phyloP scores from a whole-genome alignment of 106 monocot genomes.

The Allium cepa region DNA sequence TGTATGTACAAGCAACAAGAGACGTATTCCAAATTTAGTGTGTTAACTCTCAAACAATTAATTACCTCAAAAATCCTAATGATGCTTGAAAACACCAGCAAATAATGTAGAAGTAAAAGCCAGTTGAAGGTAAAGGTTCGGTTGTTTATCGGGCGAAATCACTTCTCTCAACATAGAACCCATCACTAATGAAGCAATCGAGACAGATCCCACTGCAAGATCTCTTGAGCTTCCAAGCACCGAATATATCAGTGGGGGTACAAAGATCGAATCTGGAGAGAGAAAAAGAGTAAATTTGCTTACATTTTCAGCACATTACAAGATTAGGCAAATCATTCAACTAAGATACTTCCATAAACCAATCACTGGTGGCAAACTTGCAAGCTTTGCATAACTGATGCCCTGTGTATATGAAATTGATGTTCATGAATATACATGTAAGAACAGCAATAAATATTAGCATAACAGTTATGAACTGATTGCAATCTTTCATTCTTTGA shows the following conservation, averaged over 20 bases:
- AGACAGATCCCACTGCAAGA: constrained; percentile 77
- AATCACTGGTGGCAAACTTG: constrained; percentile 77
- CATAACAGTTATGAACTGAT: too few species aligned
- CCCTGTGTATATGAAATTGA: constrained; percentile 32
- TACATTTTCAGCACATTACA: too few species aligned
- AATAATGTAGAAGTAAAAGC: constrained; percentile 94
- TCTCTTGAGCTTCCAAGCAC: constrained; percentile 84
- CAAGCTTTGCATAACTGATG: constrained; percentile 92
- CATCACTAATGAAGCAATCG: constrained; percentile 84
- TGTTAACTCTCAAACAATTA: too few species aligned
- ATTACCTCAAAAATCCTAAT: constrained; percentile 64
- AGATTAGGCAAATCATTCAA: not conserved
- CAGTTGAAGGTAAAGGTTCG: constrained; percentile 47
- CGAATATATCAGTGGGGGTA: constrained; percentile 82
- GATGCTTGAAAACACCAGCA: constrained; percentile 85
- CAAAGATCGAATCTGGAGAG: constrained; percentile 78
- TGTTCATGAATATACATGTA: too few species aligned
- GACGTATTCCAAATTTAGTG: too few species aligned
- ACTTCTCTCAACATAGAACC: constrained; percentile 67
- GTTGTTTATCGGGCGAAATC: constrained; percentile 63
- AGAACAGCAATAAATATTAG: too few species aligned
- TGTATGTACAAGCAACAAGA: too few species aligned
- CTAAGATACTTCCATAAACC: constrained; percentile 65
- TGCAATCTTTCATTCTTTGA: too few species aligned
- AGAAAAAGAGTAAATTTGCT: not conserved